Conservation (phyloP, 2,329 filamentous ascomycete genomes). For the Sclerotinia borealis region DNA sequence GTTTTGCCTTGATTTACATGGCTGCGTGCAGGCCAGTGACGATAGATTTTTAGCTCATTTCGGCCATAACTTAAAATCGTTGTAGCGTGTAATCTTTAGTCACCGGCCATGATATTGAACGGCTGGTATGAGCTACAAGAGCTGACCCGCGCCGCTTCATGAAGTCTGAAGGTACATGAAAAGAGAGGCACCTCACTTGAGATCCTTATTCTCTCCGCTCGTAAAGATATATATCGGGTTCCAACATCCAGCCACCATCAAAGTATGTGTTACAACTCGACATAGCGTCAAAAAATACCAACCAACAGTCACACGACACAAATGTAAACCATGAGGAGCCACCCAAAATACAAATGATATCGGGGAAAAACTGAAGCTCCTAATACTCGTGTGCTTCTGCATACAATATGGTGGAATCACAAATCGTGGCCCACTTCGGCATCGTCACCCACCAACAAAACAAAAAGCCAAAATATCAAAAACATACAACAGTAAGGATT, state of each 20-base stretch:
- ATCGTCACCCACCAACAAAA: conserved; percentile 3
- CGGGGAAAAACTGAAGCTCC: not conserved
- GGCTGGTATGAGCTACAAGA: not conserved
- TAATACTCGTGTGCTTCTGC: not conserved
- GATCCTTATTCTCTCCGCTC: too few species aligned
- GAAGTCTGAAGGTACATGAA: too few species aligned
- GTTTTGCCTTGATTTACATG: not conserved
- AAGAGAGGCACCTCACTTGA: not conserved
- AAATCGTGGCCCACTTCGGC: not conserved
- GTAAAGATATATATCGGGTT: not conserved
- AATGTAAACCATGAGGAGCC: not conserved
- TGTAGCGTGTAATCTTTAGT: not conserved
- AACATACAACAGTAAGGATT: conserved; percentile 10
- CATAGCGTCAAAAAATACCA: not conserved
- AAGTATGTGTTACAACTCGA: not conserved
- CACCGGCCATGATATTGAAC: not conserved
- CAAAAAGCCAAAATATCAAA: not conserved
- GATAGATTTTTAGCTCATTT: not conserved
- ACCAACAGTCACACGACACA: not conserved
- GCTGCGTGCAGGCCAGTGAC: not conserved
- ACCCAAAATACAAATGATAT: too few species aligned
- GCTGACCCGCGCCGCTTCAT: not conserved
- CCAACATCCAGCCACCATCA: not conserved
- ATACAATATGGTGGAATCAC: not conserved
- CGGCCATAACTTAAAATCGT: not conserved